Percentiles rank a stretch among this genome's conserved stretches.
Evolutionary conservation across 2,329 filamentous ascomycete species (phyloP).

Genomic region (Achaetomium macrosporum): DNA sequence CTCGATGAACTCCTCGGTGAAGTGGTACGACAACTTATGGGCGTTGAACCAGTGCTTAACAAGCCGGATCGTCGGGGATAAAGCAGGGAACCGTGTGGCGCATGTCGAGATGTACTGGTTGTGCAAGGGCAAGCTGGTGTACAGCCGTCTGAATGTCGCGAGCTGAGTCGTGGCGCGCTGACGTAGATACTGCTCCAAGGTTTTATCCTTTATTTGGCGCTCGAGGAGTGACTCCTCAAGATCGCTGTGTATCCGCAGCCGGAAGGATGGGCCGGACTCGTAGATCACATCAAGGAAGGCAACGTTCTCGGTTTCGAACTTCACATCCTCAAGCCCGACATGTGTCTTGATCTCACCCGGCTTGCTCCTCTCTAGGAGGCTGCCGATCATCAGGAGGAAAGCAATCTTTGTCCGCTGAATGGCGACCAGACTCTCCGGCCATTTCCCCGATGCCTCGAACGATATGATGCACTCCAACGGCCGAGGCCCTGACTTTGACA

Average conservation of each 20-base stretch:
- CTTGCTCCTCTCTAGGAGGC: conserved; percentile 59
- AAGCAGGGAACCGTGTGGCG: conserved; percentile 70
- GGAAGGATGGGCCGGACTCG: conserved; percentile 66
- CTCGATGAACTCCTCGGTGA: conserved; percentile 78
- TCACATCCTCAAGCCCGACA: conserved; percentile 74
- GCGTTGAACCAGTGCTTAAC: conserved; percentile 84
- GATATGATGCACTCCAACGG: conserved; percentile 78
- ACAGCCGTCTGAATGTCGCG: conserved; percentile 63
- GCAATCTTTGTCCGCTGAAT: conserved; percentile 94
- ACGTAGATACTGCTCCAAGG: conserved; percentile 56
- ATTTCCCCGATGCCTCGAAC: conserved; percentile 88
- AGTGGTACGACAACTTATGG: conserved; percentile 72
- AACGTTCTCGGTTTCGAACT: conserved; percentile 64
- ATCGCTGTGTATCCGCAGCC: conserved; percentile 83
- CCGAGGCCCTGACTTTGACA: conserved; percentile 38
- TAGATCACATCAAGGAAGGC: conserved; percentile 79
- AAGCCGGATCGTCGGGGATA: conserved; percentile 78
- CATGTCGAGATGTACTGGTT: conserved; percentile 75
- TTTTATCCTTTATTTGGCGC: conserved; percentile 69
- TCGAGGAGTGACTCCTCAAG: conserved; percentile 77
- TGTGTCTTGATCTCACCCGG: conserved; percentile 54
- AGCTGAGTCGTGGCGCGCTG: conserved; percentile 67
- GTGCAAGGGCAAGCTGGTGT: conserved; percentile 67
- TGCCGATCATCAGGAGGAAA: conserved; percentile 72
- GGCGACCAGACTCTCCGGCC: conserved; percentile 85